Evolutionary conservation across 129 eudicot species (phyloP), one percentile per base, ranked within the genome.

Genomic region (Gnaphalium uliginosum): DNA sequence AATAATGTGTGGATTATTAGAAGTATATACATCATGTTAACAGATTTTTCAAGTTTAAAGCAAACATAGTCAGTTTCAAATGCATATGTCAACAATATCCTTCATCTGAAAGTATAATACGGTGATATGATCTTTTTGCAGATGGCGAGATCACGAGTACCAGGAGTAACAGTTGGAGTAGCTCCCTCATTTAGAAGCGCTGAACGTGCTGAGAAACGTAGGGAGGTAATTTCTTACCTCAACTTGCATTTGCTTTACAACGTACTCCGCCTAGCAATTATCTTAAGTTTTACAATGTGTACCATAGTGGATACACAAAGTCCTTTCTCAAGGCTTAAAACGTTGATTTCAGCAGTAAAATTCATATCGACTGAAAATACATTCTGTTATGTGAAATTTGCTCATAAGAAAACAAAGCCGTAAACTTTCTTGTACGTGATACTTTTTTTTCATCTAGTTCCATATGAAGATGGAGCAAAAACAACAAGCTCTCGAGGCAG

Each of bases 401-500:
- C 15, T 41, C 14, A 10, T 41, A 41, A 0, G 14, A 41, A 11
- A 41, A 41, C 15, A 41, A 1, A 9, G 48, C 0, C 48, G 1
- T 41, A 11, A 41, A 1, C 19, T 48, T 64, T 37, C 19, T 62
- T 70, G 33, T 76, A 37, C 43, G 21, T 64, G 43, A 6, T 50
- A 18, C n/a, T 60, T 41, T 41, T 41, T 37, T 8, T 58, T 29
- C 35, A 51, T 62, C 56, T 72, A 94, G 99, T 94, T 51, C 69
- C 80, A 91, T 66, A 76, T 70, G 70, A 91, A 89, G 83, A 66
- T 94, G 75, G 97, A 87, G 79, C 92, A 91, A 77, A 89, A 86
- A 59, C 92, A 85, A 37, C 73, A 83, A 71, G 99, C 99, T 66
- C 59, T 84, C 57, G 96, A 94, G 85, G 90, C 84, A 81, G 99